These are phyloP conservation scores for Plectosphaerella sp. DNA, from an alignment of 2,329 filamentous ascomycete genomes.

Conservation along the genomic window DNA sequence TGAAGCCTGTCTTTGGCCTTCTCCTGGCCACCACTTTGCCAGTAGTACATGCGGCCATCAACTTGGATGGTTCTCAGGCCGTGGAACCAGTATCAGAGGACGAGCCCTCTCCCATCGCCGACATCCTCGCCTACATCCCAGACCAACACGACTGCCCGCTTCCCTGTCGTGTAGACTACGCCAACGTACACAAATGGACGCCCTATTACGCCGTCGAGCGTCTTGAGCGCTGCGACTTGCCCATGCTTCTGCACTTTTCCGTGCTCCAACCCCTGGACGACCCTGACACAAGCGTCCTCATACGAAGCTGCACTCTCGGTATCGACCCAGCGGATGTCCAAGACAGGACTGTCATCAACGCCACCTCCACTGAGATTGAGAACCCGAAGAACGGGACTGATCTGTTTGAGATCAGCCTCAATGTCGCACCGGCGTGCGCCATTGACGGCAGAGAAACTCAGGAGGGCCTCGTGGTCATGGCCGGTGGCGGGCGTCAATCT, in stretches of 20 bases:
- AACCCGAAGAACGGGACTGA: background rate
- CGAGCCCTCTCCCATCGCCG: constrained; percentile 12
- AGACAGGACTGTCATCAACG: no score
- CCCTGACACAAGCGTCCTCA: constrained; percentile 4
- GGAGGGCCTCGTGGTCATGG: background rate
- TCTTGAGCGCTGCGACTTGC: constrained; percentile 11
- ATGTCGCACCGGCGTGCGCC: background rate
- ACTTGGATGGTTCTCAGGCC: background rate
- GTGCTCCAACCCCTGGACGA: constrained; percentile 8
- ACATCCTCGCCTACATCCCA: constrained; percentile 12
- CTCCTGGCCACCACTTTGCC: no score
- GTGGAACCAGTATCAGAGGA: background rate
- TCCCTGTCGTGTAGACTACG: constrained; percentile 10
- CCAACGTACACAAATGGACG: constrained; percentile 16
- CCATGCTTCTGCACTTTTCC: constrained; percentile 12
- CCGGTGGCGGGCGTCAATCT: background rate
- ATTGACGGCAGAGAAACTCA: background rate
- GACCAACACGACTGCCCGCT: constrained; percentile 16
- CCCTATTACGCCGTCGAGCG: constrained; percentile 14
- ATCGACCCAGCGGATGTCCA: background rate
- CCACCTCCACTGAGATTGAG: background rate
- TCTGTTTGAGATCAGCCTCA: background rate
- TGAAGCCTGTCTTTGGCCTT: background rate
- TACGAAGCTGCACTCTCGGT: constrained; percentile 9
- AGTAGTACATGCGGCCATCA: background rate